Evolutionary conservation across 768 basidiomycete species (phyloP).

Genomic region (Mycena amicta): DNA sequence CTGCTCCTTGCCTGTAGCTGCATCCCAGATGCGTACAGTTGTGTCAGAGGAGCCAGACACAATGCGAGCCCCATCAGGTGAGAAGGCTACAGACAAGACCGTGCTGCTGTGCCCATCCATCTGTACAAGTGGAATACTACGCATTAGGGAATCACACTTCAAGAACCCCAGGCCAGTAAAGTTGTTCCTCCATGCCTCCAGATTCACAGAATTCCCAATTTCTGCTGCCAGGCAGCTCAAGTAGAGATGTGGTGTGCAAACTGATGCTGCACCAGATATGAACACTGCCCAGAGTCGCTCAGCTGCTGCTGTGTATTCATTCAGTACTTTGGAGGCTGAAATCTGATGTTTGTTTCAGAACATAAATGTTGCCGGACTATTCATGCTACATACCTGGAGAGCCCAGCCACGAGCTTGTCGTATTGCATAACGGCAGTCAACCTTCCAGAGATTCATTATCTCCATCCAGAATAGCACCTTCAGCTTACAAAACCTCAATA

Average conservation of each 20-base stretch:
- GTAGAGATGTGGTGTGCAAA: not conserved
- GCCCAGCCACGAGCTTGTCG: constrained; percentile 3
- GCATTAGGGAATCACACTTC: not conserved
- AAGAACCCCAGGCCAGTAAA: not conserved
- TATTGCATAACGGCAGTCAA: constrained; percentile 4
- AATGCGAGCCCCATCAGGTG: constrained; percentile 24
- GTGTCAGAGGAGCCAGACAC: constrained; percentile 22
- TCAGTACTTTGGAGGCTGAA: constrained; percentile 2
- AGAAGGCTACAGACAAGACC: constrained; percentile 17
- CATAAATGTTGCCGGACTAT: not conserved
- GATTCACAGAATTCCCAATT: not conserved
- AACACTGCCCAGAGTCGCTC: not conserved
- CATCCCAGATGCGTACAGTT: constrained; percentile 25
- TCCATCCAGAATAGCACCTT: constrained; percentile 6
- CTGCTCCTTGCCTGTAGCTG: constrained; percentile 8
- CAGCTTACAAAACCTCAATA: not conserved
- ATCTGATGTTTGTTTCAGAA: not conserved
- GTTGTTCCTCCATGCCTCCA: not conserved
- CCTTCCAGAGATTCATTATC: not conserved
- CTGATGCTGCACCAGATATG: not conserved
- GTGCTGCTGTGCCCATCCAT: constrained; percentile 12
- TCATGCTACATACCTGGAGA: not conserved
- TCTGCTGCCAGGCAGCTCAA: not conserved
- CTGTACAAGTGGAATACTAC: constrained; percentile 4
- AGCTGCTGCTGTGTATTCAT: not conserved